phyloP scores from a whole-genome alignment of 371 early-diverging fungal species.

The Apophysomyces elegans region DNA sequence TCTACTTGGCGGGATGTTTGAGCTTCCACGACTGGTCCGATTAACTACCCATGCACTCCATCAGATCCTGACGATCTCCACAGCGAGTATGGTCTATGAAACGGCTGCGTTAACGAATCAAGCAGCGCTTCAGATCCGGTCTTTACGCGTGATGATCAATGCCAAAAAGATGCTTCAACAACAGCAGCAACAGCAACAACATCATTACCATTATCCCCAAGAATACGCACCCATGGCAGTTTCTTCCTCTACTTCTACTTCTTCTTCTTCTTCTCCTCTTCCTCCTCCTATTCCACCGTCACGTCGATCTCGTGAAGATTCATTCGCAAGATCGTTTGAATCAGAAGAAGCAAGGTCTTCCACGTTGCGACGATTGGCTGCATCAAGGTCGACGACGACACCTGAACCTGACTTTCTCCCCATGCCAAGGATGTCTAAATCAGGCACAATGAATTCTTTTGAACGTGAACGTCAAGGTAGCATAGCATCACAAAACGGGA shows the following conservation, averaged over 20 bases:
- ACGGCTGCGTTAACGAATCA: slow-evolving; percentile 63
- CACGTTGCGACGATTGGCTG: slow-evolving; percentile 15
- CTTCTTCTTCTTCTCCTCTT: too few species aligned
- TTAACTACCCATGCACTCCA: slow-evolving; percentile 72
- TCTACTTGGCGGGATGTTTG: slow-evolving; percentile 65
- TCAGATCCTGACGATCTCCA: slow-evolving; percentile 64
- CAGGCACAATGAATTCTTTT: slow-evolving; percentile 21
- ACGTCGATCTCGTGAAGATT: slow-evolving; percentile 1
- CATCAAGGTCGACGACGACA: slow-evolving; percentile 23
- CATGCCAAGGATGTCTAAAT: slow-evolving; percentile 24
- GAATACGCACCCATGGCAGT: not conserved
- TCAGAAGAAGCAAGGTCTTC: slow-evolving; percentile 3
- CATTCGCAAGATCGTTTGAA: slow-evolving; percentile 6
- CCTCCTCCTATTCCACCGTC: not conserved
- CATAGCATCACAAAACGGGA: slow-evolving; percentile 2
- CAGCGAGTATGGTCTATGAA: slow-evolving; percentile 73
- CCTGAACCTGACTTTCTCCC: slow-evolving; percentile 3
- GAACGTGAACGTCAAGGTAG: slow-evolving; percentile 6
- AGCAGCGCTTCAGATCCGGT: slow-evolving; percentile 66
- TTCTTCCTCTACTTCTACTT: too few species aligned
- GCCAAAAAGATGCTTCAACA: slow-evolving; percentile 65
- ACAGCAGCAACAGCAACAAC: slow-evolving; percentile 38
- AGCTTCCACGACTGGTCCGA: slow-evolving; percentile 58
- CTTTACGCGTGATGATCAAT: slow-evolving; percentile 64
- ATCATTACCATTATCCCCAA: slow-evolving; percentile 23